Evolutionary conservation across 176 grass and related monocot species (phyloP).

Genomic region (Zea luxurians): DNA sequence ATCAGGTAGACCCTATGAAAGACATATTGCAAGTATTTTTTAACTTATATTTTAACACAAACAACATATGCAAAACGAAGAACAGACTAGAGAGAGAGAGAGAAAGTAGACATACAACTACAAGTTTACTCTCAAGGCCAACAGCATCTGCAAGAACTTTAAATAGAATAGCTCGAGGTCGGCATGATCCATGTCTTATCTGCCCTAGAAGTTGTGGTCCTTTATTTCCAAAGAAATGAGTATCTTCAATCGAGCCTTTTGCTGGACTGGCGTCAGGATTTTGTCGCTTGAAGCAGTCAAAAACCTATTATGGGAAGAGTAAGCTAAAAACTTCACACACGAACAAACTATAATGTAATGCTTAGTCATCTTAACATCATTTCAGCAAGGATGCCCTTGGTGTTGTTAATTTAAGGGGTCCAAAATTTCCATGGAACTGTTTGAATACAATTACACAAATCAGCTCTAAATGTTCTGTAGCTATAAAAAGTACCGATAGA

Average conservation of each 20-base stretch:
- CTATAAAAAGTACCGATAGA: slow-evolving; percentile 3
- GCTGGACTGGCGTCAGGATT: slow-evolving; percentile 78
- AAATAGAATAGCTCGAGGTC: slow-evolving; percentile 94
- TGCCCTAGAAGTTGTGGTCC: slow-evolving; percentile 91
- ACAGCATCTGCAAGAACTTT: slow-evolving; percentile 98
- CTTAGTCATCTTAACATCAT: slow-evolving; percentile 18
- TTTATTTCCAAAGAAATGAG: slow-evolving; percentile 74
- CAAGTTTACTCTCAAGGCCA: slow-evolving; percentile 96
- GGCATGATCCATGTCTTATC: slow-evolving; percentile 95
- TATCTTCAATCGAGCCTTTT: slow-evolving; percentile 72
- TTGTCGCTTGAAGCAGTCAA: slow-evolving; percentile 95
- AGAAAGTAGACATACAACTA: slow-evolving; percentile 69
- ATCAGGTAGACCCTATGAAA: slow-evolving; percentile 79
- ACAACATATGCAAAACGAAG: slow-evolving; percentile 20
- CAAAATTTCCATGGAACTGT: slow-evolving; percentile 24
- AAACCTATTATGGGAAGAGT: slow-evolving; percentile 69
- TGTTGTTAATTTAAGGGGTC: slow-evolving; percentile 4
- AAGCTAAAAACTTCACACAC: slow-evolving; percentile 26
- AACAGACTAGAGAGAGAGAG: slow-evolving; percentile 8
- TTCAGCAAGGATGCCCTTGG: slow-evolving; percentile 19
- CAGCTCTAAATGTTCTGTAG: not conserved
- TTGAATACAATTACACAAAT: slow-evolving; percentile 29
- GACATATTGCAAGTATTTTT: slow-evolving; percentile 11
- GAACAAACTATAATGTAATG: slow-evolving; percentile 2
- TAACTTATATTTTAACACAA: slow-evolving; percentile 21